phyloP scores from a whole-genome alignment of 495 filamentous ascomycete species.

The Penicillium fimorum region DNA sequence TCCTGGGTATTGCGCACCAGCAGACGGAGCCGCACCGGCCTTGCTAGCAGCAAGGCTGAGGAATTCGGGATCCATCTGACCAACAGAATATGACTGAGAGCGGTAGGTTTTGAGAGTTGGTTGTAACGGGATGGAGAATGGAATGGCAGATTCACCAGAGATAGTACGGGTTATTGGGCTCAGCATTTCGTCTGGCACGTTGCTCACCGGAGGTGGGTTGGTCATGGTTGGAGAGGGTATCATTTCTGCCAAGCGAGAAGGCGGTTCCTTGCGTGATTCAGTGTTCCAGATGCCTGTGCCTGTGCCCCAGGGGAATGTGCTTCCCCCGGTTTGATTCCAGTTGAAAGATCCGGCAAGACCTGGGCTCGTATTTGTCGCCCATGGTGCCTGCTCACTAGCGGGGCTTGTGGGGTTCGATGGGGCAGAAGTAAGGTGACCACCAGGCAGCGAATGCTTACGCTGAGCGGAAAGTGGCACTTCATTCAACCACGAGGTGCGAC shows the following conservation, averaged over 20 bases:
- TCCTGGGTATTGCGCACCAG: slow-evolving; percentile 37
- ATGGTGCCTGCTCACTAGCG: slow-evolving; percentile 65
- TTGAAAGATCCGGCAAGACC: slow-evolving; percentile 52
- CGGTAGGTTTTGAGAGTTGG: slow-evolving; percentile 90
- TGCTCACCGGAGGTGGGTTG: slow-evolving; percentile 47
- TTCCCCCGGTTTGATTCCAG: slow-evolving; percentile 55
- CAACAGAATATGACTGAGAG: slow-evolving; percentile 95
- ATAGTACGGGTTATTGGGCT: slow-evolving; percentile 55
- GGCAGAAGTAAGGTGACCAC: slow-evolving; percentile 67
- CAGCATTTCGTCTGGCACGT: slow-evolving; percentile 49
- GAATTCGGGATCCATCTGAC: slow-evolving; percentile 76
- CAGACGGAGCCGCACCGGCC: slow-evolving; percentile 33
- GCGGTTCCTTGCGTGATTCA: slow-evolving; percentile 71
- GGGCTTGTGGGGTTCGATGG: slow-evolving; percentile 74
- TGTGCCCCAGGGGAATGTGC: slow-evolving; percentile 69
- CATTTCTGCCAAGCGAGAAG: slow-evolving; percentile 69
- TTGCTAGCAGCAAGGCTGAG: slow-evolving; percentile 44
- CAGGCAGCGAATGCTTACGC: slow-evolving; percentile 51
- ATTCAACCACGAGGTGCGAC: slow-evolving; percentile 56
- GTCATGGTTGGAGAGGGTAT: slow-evolving; percentile 74
- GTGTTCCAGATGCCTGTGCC: slow-evolving; percentile 76
- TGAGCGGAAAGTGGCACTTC: slow-evolving; percentile 46
- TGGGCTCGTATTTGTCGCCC: slow-evolving; percentile 54
- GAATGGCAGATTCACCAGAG: slow-evolving; percentile 63
- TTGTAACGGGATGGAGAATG: slow-evolving; percentile 86